Evolutionary conservation across 139 green algal species (phyloP).

Genomic region (Chlamydomonas sp.): DNA sequence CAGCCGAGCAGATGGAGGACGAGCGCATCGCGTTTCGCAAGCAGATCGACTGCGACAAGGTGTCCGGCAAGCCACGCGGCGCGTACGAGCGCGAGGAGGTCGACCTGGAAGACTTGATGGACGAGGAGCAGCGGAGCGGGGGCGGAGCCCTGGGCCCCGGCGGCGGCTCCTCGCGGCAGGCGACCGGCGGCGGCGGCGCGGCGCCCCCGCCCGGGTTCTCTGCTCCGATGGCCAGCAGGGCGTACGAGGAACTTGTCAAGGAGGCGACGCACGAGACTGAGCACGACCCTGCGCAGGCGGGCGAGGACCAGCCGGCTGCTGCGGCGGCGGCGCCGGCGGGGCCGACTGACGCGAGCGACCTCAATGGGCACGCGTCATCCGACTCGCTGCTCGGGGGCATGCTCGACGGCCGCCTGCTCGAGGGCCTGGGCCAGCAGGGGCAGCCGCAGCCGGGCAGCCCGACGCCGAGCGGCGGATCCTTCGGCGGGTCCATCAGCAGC

Average conservation of each 20-base stretch:
- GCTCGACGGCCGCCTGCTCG: no score
- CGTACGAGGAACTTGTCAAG: no score
- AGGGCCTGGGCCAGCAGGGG: not conserved
- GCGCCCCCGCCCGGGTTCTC: no score
- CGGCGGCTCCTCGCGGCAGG: not conserved
- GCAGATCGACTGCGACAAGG: slow-evolving; percentile 1
- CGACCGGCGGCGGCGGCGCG: not conserved
- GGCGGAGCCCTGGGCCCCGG: not conserved
- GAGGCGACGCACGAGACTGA: no score
- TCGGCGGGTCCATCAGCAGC: not conserved
- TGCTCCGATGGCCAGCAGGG: no score
- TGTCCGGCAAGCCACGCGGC: not conserved
- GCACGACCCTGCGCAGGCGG: not conserved
- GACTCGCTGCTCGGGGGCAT: slow-evolving; percentile 2
- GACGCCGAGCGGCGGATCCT: not conserved
- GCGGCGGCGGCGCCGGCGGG: no score
- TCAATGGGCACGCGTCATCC: no score
- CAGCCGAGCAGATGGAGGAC: not conserved
- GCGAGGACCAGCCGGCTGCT: not conserved
- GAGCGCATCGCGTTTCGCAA: slow-evolving; percentile 2
- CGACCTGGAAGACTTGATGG: slow-evolving; percentile 8
- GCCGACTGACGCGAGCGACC: no score
- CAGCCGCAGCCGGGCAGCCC: not conserved
- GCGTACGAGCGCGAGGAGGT: slow-evolving; percentile 9
- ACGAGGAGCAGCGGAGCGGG: not conserved